Evolutionary conservation across 768 basidiomycete species (phyloP).

Genomic region (Boletellus ananiceps): DNA sequence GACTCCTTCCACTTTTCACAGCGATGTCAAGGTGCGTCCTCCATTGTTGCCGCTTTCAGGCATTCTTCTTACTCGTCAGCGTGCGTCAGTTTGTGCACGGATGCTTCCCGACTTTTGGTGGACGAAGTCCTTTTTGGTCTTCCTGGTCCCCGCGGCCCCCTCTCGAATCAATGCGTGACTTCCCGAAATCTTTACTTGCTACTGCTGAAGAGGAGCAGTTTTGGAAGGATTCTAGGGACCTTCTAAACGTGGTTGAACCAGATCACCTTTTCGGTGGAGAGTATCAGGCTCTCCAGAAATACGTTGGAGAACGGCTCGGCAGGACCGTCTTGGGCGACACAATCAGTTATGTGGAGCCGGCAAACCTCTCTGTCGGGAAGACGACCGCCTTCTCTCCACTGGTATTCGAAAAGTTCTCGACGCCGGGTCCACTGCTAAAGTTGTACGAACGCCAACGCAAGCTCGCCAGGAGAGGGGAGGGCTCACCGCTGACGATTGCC

Average conservation of each 20-base stretch:
- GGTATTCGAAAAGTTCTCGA: constrained; percentile 18
- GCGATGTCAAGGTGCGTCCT: constrained; percentile 3
- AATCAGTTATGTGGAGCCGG: not conserved
- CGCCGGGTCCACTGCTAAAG: constrained; percentile 12
- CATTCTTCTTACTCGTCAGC: not conserved
- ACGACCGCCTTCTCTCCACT: constrained; percentile 5
- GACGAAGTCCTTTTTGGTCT: constrained; percentile 14
- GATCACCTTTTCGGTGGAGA: constrained; percentile 1
- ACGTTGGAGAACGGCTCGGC: not conserved
- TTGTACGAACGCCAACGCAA: constrained; percentile 14
- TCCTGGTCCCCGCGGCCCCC: constrained; percentile 16
- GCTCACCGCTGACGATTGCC: constrained; percentile 16
- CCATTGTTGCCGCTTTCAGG: not conserved
- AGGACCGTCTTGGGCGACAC: not conserved
- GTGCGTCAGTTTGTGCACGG: constrained; percentile 9
- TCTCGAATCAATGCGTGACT: constrained; percentile 9
- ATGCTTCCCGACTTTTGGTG: constrained; percentile 16
- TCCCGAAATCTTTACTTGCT: constrained; percentile 7
- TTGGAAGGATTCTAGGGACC: not conserved
- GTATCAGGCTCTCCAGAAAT: constrained; percentile 2
- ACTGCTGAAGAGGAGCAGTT: not conserved
- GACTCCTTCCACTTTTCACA: not conserved
- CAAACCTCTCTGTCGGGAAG: constrained; percentile 12
- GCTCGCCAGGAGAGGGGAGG: constrained; percentile 4
- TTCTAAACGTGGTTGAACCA: constrained; percentile 2